phyloP scores from a whole-genome alignment of 768 basidiomycete species.

The Mycena pura region DNA sequence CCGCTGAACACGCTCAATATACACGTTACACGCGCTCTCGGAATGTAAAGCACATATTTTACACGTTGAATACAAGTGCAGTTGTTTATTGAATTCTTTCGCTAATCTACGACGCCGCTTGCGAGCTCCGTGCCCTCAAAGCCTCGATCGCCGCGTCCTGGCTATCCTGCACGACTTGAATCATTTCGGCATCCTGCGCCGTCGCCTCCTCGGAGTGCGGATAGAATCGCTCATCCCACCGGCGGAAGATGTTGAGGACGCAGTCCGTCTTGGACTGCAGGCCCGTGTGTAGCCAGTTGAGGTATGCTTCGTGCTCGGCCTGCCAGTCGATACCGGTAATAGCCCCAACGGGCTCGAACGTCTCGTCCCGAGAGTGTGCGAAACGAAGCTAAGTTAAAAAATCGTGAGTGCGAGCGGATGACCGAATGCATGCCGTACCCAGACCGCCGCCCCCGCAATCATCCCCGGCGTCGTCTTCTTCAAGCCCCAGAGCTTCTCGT shows the following conservation, averaged over 20 bases:
- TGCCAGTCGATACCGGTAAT: conserved; percentile 8
- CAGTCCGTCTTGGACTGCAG: conserved; percentile 1
- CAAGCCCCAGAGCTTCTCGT: conserved; percentile 1
- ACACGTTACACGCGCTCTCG: too few species aligned
- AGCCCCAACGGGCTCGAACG: neutral
- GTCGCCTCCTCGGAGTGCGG: too few species aligned
- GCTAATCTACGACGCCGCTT: too few species aligned
- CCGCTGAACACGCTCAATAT: too few species aligned
- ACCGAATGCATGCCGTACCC: neutral
- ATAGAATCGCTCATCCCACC: too few species aligned
- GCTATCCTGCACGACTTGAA: too few species aligned
- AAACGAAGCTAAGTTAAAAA: neutral
- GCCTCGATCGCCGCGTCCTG: too few species aligned
- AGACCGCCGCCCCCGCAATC: conserved; percentile 6
- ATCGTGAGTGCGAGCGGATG: neutral
- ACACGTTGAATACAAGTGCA: too few species aligned
- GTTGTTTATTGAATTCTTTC: too few species aligned
- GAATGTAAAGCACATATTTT: too few species aligned
- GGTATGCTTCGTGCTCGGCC: conserved; percentile 15
- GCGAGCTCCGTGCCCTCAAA: too few species aligned
- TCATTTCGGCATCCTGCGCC: too few species aligned
- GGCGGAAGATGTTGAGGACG: conserved; percentile 10
- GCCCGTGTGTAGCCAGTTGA: conserved; percentile 6
- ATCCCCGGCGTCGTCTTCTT: conserved; percentile 15
- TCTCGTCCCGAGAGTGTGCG: neutral